phyloP scores from a whole-genome alignment of 1,139 yeast genomes.

The Cylindricascospora bacillispora region DNA sequence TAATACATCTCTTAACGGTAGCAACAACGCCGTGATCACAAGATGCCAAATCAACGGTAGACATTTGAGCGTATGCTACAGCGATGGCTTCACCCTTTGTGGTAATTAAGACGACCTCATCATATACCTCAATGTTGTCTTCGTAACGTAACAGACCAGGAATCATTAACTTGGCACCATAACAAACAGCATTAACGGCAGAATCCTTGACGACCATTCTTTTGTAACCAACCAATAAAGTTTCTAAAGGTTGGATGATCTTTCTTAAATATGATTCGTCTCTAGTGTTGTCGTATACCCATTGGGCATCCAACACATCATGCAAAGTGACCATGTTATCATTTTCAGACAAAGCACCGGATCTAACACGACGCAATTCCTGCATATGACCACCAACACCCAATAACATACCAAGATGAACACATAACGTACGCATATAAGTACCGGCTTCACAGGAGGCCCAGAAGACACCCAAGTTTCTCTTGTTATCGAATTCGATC shows the following conservation, averaged over 20 bases:
- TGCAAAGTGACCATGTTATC: conserved; percentile 92
- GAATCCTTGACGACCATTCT: conserved; percentile 96
- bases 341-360: conserved; percentile 86
- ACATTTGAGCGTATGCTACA: conserved; percentile 97
- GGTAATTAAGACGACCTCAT: conserved; percentile 95
- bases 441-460: conserved; percentile 99
- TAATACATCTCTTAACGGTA: conserved; percentile 95
- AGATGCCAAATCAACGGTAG: conserved; percentile 89
- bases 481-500: conserved; percentile 91
- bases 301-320: conserved; percentile 96
- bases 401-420: conserved; percentile 92
- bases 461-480: conserved; percentile 97
- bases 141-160: conserved; percentile 97
- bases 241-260: conserved; percentile 90
- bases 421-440: conserved; percentile 98
- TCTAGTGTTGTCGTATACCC: conserved; percentile 93
- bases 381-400: conserved; percentile 99
- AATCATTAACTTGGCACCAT: conserved; percentile 98
- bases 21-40: conserved; percentile 99
- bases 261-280: conserved; percentile 92
- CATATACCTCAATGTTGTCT: conserved; percentile 93
- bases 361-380: conserved; percentile 97
- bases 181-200: conserved; percentile 96
- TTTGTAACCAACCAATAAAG: conserved; percentile 86
- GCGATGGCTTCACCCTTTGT: conserved; percentile 99